Evolutionary conservation across 1,284 basidiomycete species (phyloP), one percentile per base, ranked within the genome.

Genomic region (Afroboletus lepidellus): DNA sequence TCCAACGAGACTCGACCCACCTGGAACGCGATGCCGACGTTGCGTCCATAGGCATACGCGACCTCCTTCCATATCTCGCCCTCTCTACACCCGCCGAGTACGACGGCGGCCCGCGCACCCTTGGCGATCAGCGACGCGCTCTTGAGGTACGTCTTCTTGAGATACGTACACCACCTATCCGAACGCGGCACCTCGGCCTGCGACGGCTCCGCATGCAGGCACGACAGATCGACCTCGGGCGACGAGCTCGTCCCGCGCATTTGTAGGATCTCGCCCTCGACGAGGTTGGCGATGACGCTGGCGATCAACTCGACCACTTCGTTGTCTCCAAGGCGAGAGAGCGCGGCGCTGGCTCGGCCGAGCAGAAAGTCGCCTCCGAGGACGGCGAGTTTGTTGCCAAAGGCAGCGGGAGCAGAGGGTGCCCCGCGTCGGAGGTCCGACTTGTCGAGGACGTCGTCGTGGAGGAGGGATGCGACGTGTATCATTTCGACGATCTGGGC

Each of bases 401-500:
- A 96, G 9, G 85, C 85, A 8, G 85, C 79, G 0, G 95, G 97
- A 0, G 94, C 94, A 13, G 89, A 92, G 4, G 93, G 83, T 0
- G 80, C 81, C 6, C 90, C 88, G 2, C 96, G 81, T 1, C 96
- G 87, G 2, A 94, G 80, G 15, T 84, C 76, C 0, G 95, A 92
- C 53, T 79, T 79, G 75, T 99, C 96, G 56, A 94, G 87, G 46
- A 99, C 94, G 63, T 94, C 92, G 79, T 99, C 94, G 69, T 99
- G 97, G 16, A 99, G 76, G 8, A 97, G 78, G 1, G 92, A 96
- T 27, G 97, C 96, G 57, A 98, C 93, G 69, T 99, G 95, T 56
- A 99, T 94, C 94, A 99, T 98, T 71, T 99, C 97, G 46, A 94
- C 89, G 52, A 99, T 97, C 66, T 96, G 93, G 2, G 96, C 96